Base-by-base conservation (phyloP, 148 eudicot genomes). In the Persicaria maculosa region DNA sequence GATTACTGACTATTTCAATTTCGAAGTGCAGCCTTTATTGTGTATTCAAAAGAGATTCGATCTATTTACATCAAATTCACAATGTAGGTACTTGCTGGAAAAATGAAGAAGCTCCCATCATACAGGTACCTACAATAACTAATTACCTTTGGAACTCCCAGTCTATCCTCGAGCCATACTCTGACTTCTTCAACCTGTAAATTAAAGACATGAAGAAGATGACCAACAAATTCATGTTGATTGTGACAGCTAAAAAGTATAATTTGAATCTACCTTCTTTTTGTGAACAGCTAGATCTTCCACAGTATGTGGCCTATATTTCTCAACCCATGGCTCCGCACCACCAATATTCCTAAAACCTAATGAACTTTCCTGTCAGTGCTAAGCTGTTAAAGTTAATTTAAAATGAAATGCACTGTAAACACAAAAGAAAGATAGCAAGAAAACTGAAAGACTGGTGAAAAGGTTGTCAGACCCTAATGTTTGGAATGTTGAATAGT, bases 171-270 rank as follows among this genome's bases (percentile, higher is more conserved):
- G 68, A 94, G 81, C 97, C 97, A 94, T 31, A 44, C 17, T 83
- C 81, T 87, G 50, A 95, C 93, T 83, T 92, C 98, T 82, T 92
- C 98, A 82, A 92, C 92, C 98, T 95, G 88, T 77, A 80, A 75
- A 70, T 52, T 36, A 75, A 22, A 36, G 31, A 57, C 3, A 61
- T 22, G 44, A 73, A 46, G 7, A 70, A 65, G 58, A 17, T 20
- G 65, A 78, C 53, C 46, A 59, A 17, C 72, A n/a, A 50, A 71
- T 20, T 46, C 72, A 78, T 62, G 43, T 22, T 25, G 47, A 68
- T 52, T 15, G 43, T 77, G 46, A 43, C 43, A 8, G 11, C 57
- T 78, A 25, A 19, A 36, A 78, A 9, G 45, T 40, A 7, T 22
- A 72, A 50, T 59, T 68, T 54, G 10, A 22, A 6, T 68, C 68